Evolutionary conservation across 1,284 basidiomycete genomes (phyloP).

Genomic region (Taiwanofungus camphoratus): DNA sequence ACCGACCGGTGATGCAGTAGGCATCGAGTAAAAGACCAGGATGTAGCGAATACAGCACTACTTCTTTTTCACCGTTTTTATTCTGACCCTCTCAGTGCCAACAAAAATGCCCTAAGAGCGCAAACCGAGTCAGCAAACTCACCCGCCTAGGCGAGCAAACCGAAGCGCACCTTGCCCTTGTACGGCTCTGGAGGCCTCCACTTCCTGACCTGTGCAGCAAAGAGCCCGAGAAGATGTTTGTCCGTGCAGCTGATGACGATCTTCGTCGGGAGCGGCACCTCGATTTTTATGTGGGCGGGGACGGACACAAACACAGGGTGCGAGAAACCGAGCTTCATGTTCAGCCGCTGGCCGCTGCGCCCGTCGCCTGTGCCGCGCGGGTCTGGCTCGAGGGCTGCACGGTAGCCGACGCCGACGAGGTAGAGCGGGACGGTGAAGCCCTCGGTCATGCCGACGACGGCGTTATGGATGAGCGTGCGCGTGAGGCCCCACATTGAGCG

Average conservation of each 20-base stretch:
- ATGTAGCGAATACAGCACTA: constrained; percentile 45
- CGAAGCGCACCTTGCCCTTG: constrained; percentile 83
- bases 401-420: constrained; percentile 94
- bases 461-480: constrained; percentile 85
- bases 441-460: constrained; percentile 83
- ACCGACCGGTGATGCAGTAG: too few relatives aligned
- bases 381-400: constrained; percentile 83
- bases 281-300: constrained; percentile 73
- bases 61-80: constrained; percentile 95
- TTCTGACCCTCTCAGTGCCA: constrained; percentile 81
- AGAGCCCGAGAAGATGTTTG: constrained; percentile 79
- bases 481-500: constrained; percentile 92
- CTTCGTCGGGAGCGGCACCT: constrained; percentile 67
- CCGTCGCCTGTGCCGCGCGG: constrained; percentile 59
- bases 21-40: too few relatives aligned
- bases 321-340: constrained; percentile 89
- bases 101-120: constrained; percentile 87
- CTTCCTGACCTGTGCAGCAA: constrained; percentile 81
- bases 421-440: constrained; percentile 82
- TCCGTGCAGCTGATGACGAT: constrained; percentile 65
- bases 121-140: neutral
- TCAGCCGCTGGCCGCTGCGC: constrained; percentile 60
- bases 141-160: neutral
- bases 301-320: constrained; percentile 84
- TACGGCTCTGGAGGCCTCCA: constrained; percentile 95